phyloP scores from a whole-genome alignment of 495 filamentous ascomycete species.

The Clavariopsis aquatica region DNA sequence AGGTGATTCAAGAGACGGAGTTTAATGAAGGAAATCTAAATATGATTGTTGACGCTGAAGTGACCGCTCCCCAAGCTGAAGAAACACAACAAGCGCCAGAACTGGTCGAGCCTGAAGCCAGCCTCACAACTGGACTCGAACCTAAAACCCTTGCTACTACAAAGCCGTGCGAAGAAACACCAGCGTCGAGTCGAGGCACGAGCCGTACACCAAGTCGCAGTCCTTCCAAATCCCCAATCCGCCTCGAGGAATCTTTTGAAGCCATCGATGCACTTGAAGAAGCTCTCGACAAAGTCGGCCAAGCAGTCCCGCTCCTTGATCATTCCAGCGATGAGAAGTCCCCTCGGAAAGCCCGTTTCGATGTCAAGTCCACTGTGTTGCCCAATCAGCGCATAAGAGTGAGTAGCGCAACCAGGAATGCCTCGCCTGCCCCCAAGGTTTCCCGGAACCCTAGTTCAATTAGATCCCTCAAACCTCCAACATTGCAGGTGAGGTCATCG shows the following conservation, averaged over 20 bases:
- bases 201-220: constrained; percentile 38
- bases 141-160: constrained; percentile 28
- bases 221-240: constrained; percentile 50
- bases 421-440: constrained; percentile 19
- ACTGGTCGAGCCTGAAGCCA: constrained; percentile 6
- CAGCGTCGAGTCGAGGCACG: constrained; percentile 12
- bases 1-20: not conserved
- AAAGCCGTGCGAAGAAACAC: constrained; percentile 33
- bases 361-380: not conserved
- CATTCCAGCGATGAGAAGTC: constrained; percentile 35
- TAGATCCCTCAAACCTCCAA: constrained; percentile 31
- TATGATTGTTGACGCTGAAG: not conserved
- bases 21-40: not conserved
- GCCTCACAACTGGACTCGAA: constrained; percentile 23
- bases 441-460: constrained; percentile 20
- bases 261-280: constrained; percentile 71
- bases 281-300: constrained; percentile 59
- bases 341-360: constrained; percentile 24
- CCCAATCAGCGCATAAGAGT: constrained; percentile 12
- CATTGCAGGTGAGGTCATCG: constrained; percentile 9
- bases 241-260: constrained; percentile 70
- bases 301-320: constrained; percentile 34
- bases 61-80: not conserved
- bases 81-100: not conserved
- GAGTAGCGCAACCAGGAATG: not conserved